These are phyloP conservation scores for Xylaria hypoxylon DNA, from an alignment of 2,329 filamentous ascomycete species.

Conservation along the genomic window DNA sequence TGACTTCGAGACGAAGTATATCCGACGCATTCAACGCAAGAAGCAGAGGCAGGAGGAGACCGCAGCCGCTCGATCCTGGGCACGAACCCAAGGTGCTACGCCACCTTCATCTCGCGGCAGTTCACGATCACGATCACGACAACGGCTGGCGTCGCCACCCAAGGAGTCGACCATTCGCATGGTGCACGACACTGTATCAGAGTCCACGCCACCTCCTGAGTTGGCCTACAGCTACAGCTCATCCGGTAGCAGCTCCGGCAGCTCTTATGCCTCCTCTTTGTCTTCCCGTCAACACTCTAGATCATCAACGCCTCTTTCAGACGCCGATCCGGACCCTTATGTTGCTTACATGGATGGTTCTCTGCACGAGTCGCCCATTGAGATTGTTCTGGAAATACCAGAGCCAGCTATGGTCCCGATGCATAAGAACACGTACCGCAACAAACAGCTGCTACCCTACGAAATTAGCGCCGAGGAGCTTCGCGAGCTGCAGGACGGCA, in stretches of 20 bases:
- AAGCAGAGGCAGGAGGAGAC: conserved; percentile 57
- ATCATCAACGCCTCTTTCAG: conserved; percentile 64
- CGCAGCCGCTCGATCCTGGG: conserved; percentile 54
- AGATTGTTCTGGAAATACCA: conserved; percentile 57
- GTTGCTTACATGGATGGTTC: conserved; percentile 54
- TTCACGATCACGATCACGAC: conserved; percentile 53
- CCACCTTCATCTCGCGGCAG: conserved; percentile 60
- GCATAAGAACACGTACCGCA: conserved; percentile 46
- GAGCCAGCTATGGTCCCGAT: conserved; percentile 50
- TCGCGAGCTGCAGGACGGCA: conserved; percentile 61
- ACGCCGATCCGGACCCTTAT: conserved; percentile 56
- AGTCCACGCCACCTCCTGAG: conserved; percentile 61
- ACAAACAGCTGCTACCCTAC: conserved; percentile 61
- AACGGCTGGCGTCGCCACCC: conserved; percentile 49
- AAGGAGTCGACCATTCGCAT: conserved; percentile 56
- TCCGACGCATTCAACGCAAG: conserved; percentile 61
- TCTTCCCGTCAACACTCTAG: conserved; percentile 61
- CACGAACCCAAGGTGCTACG: conserved; percentile 56
- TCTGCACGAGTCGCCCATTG: conserved; percentile 63
- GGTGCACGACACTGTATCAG: conserved; percentile 48
- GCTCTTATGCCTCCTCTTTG: conserved; percentile 62
- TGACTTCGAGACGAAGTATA: conserved; percentile 64
- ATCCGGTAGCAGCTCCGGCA: conserved; percentile 53
- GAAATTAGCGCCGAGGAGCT: conserved; percentile 67
- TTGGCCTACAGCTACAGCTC: conserved; percentile 59